A percentile compares a stretch with the other conserved stretches of the same genome.
Evolutionary conservation across 805 yeast species (phyloP).

Genomic region (Henningerozyma blattae): DNA sequence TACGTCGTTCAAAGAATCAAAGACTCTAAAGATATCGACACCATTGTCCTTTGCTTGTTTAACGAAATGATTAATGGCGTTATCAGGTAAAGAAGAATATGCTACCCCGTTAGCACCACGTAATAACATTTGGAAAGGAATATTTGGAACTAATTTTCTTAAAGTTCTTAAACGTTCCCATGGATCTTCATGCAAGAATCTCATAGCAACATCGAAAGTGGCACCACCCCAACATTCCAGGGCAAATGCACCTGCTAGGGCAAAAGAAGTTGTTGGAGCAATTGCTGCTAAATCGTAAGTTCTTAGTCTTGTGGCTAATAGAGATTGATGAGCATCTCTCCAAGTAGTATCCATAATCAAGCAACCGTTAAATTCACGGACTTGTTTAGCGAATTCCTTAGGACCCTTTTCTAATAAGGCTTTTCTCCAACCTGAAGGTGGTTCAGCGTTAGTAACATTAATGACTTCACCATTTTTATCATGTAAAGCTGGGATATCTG

Average conservation of each 20-base stretch:
- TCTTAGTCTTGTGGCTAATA: slow-evolving; percentile 94
- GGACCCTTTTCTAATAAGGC: slow-evolving; percentile 79
- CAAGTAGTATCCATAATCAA: slow-evolving; percentile 97
- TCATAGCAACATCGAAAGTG: slow-evolving; percentile 96
- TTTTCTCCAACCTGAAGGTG: slow-evolving; percentile 86
- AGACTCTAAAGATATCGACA: slow-evolving; percentile 95
- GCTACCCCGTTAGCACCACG: slow-evolving; percentile 99
- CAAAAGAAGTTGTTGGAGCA: slow-evolving; percentile 91
- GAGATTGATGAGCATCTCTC: slow-evolving; percentile 99
- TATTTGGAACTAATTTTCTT: slow-evolving; percentile 88
- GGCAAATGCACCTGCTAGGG: slow-evolving; percentile 82
- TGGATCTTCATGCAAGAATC: slow-evolving; percentile 97
- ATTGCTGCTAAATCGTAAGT: slow-evolving; percentile 83
- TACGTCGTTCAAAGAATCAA: slow-evolving; percentile 92
- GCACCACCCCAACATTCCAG: slow-evolving; percentile 99
- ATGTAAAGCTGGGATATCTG: slow-evolving; percentile 61
- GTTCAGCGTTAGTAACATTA: slow-evolving; percentile 41
- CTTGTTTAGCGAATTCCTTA: slow-evolving; percentile 77
- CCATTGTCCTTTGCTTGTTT: slow-evolving; percentile 91
- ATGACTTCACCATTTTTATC: slow-evolving; percentile 49
- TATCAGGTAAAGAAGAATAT: slow-evolving; percentile 94
- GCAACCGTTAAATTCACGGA: slow-evolving; percentile 74
- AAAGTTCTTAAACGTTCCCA: slow-evolving; percentile 90
- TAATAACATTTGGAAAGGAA: slow-evolving; percentile 97
- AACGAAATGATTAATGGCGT: slow-evolving; percentile 96